Percentiles rank a stretch among this genome's conserved stretches.
Evolutionary conservation across 306 rosid species (phyloP).

Genomic region (Trichosanthes truncata): DNA sequence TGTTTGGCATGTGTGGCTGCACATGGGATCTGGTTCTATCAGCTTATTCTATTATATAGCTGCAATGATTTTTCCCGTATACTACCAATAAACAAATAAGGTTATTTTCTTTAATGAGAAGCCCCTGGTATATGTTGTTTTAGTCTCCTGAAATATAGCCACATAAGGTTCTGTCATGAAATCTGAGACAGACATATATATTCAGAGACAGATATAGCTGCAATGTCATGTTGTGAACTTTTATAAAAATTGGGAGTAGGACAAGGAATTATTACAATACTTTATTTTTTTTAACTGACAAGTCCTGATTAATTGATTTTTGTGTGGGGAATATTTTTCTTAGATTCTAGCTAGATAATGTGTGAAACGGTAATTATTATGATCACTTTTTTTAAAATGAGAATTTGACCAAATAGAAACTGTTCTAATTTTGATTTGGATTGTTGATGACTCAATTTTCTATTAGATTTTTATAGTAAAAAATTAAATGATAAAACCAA

Average conservation of each 20-base stretch:
- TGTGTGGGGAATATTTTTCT: background rate
- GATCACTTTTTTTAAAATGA: background rate
- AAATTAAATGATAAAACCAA: background rate
- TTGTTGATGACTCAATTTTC: background rate
- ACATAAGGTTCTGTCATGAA: background rate
- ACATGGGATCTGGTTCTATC: background rate
- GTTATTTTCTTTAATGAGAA: background rate
- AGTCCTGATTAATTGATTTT: too few species aligned
- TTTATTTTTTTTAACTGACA: too few species aligned
- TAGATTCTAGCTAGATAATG: background rate
- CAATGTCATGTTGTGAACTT: too few species aligned
- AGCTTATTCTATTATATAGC: background rate
- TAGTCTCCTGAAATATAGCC: background rate
- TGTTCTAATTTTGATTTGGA: background rate
- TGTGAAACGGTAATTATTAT: background rate
- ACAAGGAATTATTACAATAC: background rate
- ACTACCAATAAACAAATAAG: slow-evolving; percentile 12
- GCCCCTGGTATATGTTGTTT: background rate
- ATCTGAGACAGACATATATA: background rate
- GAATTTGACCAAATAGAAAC: background rate
- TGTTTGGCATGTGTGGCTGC: background rate
- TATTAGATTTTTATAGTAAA: background rate
- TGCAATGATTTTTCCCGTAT: slow-evolving; percentile 1
- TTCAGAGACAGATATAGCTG: background rate
- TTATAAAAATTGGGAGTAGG: background rate